Evolutionary conservation across 768 basidiomycete species (phyloP).

Genomic region (Lanmaoa rubissima): DNA sequence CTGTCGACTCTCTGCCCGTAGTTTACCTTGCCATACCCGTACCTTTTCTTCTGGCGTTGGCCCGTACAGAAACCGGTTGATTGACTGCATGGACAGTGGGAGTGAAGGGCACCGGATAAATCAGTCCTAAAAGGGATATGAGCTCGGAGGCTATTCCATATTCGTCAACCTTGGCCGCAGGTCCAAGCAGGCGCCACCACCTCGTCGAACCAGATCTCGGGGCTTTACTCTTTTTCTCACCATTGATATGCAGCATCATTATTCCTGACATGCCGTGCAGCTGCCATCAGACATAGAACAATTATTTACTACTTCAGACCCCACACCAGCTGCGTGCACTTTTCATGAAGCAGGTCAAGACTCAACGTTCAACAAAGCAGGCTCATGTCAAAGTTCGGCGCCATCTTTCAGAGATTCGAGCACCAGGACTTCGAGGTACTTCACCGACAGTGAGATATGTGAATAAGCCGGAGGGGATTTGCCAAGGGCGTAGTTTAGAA

Average conservation of each 20-base stretch:
- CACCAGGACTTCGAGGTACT: no score
- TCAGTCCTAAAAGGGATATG: constrained; percentile 14
- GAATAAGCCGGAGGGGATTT: neutral
- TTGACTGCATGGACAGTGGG: constrained; percentile 62
- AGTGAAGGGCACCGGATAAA: neutral
- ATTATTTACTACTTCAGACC: no score
- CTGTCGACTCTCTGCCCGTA: constrained; percentile 76
- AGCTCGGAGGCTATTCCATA: neutral
- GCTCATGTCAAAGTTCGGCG: neutral
- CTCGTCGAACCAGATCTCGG: no score
- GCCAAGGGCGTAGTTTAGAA: neutral
- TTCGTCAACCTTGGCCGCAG: neutral
- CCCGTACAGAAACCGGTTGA: constrained; percentile 94
- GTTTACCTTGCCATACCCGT: constrained; percentile 84
- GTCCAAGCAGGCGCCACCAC: no score
- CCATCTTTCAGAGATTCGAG: neutral
- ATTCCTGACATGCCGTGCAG: neutral
- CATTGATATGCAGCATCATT: neutral
- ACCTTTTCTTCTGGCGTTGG: constrained; percentile 95
- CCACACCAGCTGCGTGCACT: neutral
- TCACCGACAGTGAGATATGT: neutral
- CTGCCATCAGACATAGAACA: no score
- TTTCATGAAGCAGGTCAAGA: neutral
- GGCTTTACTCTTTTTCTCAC: neutral
- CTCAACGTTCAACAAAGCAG: neutral